These are phyloP conservation scores for Talinum fruticosum DNA, from an alignment of 148 eudicot species.

Conservation along the genomic window DNA sequence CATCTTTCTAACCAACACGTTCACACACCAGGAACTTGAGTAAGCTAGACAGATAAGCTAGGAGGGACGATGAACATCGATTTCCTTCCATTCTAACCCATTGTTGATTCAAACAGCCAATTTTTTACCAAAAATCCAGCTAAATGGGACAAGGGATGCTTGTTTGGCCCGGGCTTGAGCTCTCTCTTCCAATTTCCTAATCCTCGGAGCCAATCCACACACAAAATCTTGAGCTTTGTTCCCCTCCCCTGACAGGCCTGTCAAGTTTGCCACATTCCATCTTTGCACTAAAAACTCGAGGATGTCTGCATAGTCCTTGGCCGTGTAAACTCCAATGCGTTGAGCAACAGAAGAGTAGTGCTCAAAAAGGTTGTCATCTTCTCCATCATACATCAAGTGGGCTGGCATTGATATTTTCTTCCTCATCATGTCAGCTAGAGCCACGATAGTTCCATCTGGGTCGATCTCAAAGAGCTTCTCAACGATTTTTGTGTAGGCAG, in stretches of 20 bases:
- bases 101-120: slow-evolving; percentile 22
- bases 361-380: slow-evolving; percentile 39
- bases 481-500: slow-evolving; percentile 45
- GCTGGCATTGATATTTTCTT: slow-evolving; percentile 45
- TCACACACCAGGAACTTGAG: slow-evolving; percentile 15
- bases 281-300: slow-evolving; percentile 39
- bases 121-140: slow-evolving; percentile 41
- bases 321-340: slow-evolving; percentile 45
- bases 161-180: slow-evolving; percentile 40
- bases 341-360: slow-evolving; percentile 43
- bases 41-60: background rate
- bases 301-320: slow-evolving; percentile 46
- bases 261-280: slow-evolving; percentile 35
- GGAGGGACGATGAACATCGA: background rate
- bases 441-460: slow-evolving; percentile 33
- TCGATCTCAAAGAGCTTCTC: slow-evolving; percentile 49
- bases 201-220: slow-evolving; percentile 42
- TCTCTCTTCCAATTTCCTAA: slow-evolving; percentile 45
- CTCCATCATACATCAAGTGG: slow-evolving; percentile 45
- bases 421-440: slow-evolving; percentile 50
- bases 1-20: slow-evolving; percentile 11
- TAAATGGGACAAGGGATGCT: slow-evolving; percentile 41
- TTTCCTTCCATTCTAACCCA: background rate
- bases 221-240: slow-evolving; percentile 40
- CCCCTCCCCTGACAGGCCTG: slow-evolving; percentile 41